Evolutionary conservation across 768 basidiomycete species (phyloP).

Genomic region (Pulveroboletus sp.): DNA sequence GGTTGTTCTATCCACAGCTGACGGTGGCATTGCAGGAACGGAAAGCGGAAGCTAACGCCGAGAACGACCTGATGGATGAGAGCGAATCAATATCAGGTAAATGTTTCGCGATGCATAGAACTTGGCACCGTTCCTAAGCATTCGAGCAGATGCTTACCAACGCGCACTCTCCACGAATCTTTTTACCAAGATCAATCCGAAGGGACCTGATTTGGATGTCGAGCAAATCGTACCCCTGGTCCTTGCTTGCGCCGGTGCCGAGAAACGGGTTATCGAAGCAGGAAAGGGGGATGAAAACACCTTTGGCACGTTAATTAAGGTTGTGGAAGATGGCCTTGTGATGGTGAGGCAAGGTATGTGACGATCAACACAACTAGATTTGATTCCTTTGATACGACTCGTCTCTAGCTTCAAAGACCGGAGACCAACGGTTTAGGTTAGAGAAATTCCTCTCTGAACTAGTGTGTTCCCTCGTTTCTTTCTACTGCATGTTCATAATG

Average conservation of each 20-base stretch:
- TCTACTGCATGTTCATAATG: neutral
- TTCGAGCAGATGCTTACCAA: conserved; percentile 48
- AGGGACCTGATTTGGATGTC: conserved; percentile 39
- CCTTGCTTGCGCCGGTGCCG: conserved; percentile 61
- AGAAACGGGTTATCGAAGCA: conserved; percentile 51
- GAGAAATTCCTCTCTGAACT: conserved; percentile 79
- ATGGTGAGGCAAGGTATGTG: conserved; percentile 54
- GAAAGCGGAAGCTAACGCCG: conserved; percentile 4
- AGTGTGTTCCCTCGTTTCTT: conserved; percentile 44
- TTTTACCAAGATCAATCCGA: conserved; percentile 34
- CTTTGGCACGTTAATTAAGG: conserved; percentile 49
- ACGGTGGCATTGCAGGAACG: conserved; percentile 19
- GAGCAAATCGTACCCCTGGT: conserved; percentile 64
- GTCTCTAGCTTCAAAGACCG: conserved; percentile 51
- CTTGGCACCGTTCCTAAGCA: conserved; percentile 4
- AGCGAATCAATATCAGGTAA: conserved; percentile 28
- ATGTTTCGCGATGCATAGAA: neutral
- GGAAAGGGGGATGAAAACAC: conserved; percentile 48
- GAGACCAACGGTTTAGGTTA: conserved; percentile 73
- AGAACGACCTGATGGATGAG: conserved; percentile 18
- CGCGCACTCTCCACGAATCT: conserved; percentile 53
- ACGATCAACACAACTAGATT: neutral
- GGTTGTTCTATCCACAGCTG: neutral
- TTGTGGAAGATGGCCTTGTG: conserved; percentile 61
- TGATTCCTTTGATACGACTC: neutral